Conservation (phyloP, 306 rosid species). For the Quercus bicolor region DNA sequence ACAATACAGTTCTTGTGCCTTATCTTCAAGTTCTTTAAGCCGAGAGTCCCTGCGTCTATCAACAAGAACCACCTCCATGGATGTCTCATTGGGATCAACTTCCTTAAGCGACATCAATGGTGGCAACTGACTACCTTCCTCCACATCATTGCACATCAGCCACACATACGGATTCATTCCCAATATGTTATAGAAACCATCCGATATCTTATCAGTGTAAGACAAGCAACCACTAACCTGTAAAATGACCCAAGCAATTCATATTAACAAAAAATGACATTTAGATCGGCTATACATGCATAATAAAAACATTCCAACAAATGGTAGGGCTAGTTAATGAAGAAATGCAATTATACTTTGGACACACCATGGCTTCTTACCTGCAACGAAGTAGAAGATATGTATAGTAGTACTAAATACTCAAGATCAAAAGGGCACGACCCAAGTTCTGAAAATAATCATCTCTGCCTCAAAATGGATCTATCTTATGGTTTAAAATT, state of each 20-base stretch:
- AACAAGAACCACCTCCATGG: slow-evolving; percentile 85
- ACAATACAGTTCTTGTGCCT: slow-evolving; percentile 72
- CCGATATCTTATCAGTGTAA: slow-evolving; percentile 83
- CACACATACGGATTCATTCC: slow-evolving; percentile 98
- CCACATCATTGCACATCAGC: slow-evolving; percentile 82
- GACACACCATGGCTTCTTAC: too few species aligned
- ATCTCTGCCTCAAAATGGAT: too few species aligned
- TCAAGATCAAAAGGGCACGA: too few species aligned
- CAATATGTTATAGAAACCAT: slow-evolving; percentile 87
- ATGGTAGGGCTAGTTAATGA: not conserved
- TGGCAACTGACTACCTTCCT: slow-evolving; percentile 63
- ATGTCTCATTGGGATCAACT: slow-evolving; percentile 57
- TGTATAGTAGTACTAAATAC: too few species aligned
- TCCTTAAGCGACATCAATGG: slow-evolving; percentile 65
- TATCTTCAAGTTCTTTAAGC: slow-evolving; percentile 80
- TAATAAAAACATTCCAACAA: too few species aligned
- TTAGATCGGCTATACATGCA: not conserved
- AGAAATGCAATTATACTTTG: too few species aligned
- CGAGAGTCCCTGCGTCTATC: slow-evolving; percentile 70
- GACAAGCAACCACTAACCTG: slow-evolving; percentile 95
- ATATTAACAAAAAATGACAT: not conserved
- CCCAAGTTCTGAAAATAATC: too few species aligned
- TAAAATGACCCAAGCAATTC: slow-evolving; percentile 9
- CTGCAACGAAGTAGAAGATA: too few species aligned
- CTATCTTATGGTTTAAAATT: too few species aligned